phyloP scores from a whole-genome alignment of 2,329 filamentous ascomycete genomes.

The Phoma herbarum region DNA sequence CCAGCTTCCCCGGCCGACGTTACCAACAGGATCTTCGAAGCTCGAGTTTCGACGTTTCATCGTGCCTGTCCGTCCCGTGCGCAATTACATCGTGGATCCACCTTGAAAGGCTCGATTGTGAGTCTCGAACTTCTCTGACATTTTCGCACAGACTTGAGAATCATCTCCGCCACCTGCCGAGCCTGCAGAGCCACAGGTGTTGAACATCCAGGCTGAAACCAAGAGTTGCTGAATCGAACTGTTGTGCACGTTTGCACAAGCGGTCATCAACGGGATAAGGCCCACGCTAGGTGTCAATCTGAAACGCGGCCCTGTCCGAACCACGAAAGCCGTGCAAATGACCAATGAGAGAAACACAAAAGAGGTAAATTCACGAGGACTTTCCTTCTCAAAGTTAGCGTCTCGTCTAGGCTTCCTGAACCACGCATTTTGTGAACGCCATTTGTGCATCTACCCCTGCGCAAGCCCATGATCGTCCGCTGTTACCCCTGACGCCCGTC shows the following conservation, averaged over 20 bases:
- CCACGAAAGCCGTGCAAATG: slow-evolving; percentile 5
- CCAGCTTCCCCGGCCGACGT: slow-evolving; percentile 24
- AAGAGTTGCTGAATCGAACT: slow-evolving; percentile 18
- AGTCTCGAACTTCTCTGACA: slow-evolving; percentile 32
- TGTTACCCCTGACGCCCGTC: slow-evolving; percentile 35
- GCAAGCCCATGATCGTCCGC: slow-evolving; percentile 32
- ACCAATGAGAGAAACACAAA: slow-evolving; percentile 26
- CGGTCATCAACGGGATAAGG: slow-evolving; percentile 23
- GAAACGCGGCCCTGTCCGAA: slow-evolving; percentile 34
- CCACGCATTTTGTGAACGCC: slow-evolving; percentile 28
- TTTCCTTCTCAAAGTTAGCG: slow-evolving; percentile 27
- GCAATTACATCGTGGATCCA: slow-evolving; percentile 20
- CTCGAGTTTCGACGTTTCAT: slow-evolving; percentile 24
- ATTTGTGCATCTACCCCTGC: slow-evolving; percentile 28
- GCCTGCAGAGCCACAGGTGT: slow-evolving; percentile 24
- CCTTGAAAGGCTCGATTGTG: slow-evolving; percentile 14
- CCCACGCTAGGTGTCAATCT: slow-evolving; percentile 28
- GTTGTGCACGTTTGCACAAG: slow-evolving; percentile 33
- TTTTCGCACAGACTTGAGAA: slow-evolving; percentile 27
- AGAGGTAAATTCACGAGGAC: slow-evolving; percentile 11
- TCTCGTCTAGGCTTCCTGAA: slow-evolving; percentile 29
- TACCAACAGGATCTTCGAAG: slow-evolving; percentile 25
- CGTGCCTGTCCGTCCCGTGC: slow-evolving; percentile 28
- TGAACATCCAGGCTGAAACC: slow-evolving; percentile 30
- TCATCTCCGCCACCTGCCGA: slow-evolving; percentile 25